Evolutionary conservation across 2,329 filamentous ascomycete species (phyloP), one percentile per base, ranked within the genome.

Genomic region (Hypoxylon sp.): DNA sequence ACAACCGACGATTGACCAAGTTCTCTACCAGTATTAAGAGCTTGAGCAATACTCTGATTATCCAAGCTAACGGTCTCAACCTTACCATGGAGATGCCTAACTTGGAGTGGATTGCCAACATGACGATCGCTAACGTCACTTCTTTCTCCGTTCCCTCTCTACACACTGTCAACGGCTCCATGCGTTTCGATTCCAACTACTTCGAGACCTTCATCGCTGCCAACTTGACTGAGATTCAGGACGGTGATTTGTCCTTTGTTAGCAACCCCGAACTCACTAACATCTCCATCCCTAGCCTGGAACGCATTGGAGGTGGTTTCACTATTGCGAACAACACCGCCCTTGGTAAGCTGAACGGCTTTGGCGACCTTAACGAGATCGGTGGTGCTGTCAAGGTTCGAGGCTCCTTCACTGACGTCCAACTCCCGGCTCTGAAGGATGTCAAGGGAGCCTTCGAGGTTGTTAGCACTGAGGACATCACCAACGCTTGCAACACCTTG

Each of bases 251-350:
- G 66, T 88, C 89, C 2, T 88, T 91, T 75, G 84, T 89, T 78
- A 86, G 86, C 82, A 91, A 91, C 83, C 79, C 81, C 45, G 78
- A 84, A 67, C 82, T 91, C 55, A 79, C 82, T 78, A 97, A 97
- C 87, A 85, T 98, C 81, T 89, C 90, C 65, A 87, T 97, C 81
- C 90, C 91, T 51, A 50, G 78, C 21, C 85, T 98, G 49, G 86
- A 84, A 72, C 86, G 82, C 60, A 87, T 97, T 75, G 89, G 87
- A 73, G 94, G 93, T 83, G 93, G 91, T 79, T 88, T 97, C 79
- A 89, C 91, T 74, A 89, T 99, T 77, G 91, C 76, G 82, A 97
- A 97, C 89, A 98, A 98, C 90, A 93, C 93, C 67, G 83, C 85
- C 61, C 87, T 98, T 34, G 74, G 81, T 62, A 79, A 83, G 67